Base-by-base conservation (phyloP, 805 yeast species). In the Wickerhamiella cacticola region DNA sequence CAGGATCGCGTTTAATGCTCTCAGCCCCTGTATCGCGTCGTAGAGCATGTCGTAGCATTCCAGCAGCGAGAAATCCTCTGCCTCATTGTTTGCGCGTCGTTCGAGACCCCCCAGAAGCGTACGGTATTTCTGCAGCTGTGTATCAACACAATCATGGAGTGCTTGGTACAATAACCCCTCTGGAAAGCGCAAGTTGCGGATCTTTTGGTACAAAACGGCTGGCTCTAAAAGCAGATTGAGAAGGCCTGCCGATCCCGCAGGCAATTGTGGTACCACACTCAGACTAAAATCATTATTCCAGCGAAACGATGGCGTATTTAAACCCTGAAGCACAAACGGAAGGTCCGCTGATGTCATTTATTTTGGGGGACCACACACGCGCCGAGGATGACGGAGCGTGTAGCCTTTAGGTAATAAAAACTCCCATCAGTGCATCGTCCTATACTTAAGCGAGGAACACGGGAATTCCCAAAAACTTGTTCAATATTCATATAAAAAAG, bases 151-250 rank as follows among this genome's bases (percentile, higher is more conserved):
- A 15, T 79, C 67, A 5, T 72, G 51, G 39, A 80, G 74, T 1
- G 94, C 82, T 33, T 76, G 77, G 51, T 75, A 75, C 13, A 81
- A 69, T 7, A 82, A 79, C 2, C 67, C 59, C 3, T 21, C 59
- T 52, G 55, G 48, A 53, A 62, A 60, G 33, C 63, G 66, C 10
- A 71, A 53, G 18, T 58, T 48, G 3, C 60, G 62, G 29, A 85
- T 62, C 38, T 67, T 61, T 45, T 72, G 70, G 62, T 74, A 84
- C 2, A 86, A 63, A 28, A 87, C 63, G 0, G 84, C 89, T 1
- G 86, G 81, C 60, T 87, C 96, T 35, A 80, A 65, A 1, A 82
- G 63, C 23, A 69, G 61, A 48, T 72, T 75, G 26, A 84, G 60
- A 23, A 78, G 55, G 0, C 78, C 78, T 13, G 39, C 42, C 2